Evolutionary conservation across 495 filamentous ascomycete genomes (phyloP).

Genomic region (Parathielavia hyrcaniae): DNA sequence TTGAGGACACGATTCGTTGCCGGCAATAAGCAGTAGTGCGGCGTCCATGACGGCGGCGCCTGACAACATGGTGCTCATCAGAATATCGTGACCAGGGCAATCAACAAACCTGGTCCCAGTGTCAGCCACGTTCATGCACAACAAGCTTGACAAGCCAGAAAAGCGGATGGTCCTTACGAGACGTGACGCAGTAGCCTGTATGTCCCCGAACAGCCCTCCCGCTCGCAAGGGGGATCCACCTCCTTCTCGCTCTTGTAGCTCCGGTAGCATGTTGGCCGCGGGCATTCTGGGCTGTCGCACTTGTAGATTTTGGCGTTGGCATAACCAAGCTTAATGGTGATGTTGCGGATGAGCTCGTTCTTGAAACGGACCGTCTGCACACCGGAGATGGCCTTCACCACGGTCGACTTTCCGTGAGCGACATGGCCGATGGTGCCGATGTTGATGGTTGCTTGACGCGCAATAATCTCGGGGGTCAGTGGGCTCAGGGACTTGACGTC

Average conservation of each 20-base stretch:
- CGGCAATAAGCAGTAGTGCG: slow-evolving; percentile 89
- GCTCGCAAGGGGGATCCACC: slow-evolving; percentile 88
- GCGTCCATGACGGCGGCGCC: slow-evolving; percentile 99
- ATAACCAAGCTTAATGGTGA: slow-evolving; percentile 99
- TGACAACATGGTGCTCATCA: slow-evolving; percentile 99
- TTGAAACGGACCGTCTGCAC: slow-evolving; percentile 99
- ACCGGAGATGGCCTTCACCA: slow-evolving; percentile 97
- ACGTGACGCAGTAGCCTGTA: slow-evolving; percentile 84
- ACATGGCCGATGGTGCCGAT: slow-evolving; percentile 98
- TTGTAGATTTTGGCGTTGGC: slow-evolving; percentile 99
- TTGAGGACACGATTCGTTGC: slow-evolving; percentile 97
- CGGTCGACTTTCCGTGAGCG: slow-evolving; percentile 96
- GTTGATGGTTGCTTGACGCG: slow-evolving; percentile 96
- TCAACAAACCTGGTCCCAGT: slow-evolving; percentile 71
- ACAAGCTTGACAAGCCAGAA: not conserved
- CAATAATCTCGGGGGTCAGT: slow-evolving; percentile 91
- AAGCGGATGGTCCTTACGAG: slow-evolving; percentile 49
- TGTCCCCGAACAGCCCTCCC: slow-evolving; percentile 77
- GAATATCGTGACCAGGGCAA: slow-evolving; percentile 99
- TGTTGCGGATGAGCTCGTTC: slow-evolving; percentile 97
- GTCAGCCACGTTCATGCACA: not conserved
- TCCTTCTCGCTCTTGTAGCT: slow-evolving; percentile 99
- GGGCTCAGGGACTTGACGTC: slow-evolving; percentile 73
- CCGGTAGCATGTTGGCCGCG: slow-evolving; percentile 88
- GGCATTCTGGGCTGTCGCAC: slow-evolving; percentile 86